These are phyloP conservation scores for Yamadazyma ubonensis DNA, from an alignment of 805 yeast genomes.

Conservation along the genomic window DNA sequence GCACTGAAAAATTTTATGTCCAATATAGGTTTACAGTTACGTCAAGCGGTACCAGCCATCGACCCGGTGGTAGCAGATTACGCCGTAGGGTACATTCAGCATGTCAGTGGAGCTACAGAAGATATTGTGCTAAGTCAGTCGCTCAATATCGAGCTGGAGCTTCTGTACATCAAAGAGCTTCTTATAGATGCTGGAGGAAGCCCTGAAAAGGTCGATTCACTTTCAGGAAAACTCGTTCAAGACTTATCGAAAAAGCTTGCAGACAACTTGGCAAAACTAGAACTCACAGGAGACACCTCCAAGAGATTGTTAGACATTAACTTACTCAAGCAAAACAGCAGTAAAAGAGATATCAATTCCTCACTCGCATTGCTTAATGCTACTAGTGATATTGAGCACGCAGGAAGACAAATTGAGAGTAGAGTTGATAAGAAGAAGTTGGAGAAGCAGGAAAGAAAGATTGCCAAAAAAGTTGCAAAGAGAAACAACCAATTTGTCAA, in stretches of 20 bases:
- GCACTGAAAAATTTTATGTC: slow-evolving; percentile 29
- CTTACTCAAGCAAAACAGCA: slow-evolving; percentile 55
- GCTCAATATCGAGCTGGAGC: slow-evolving; percentile 65
- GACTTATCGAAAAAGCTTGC: slow-evolving; percentile 52
- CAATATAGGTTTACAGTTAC: slow-evolving; percentile 54
- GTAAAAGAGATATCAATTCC: slow-evolving; percentile 70
- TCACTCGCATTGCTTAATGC: slow-evolving; percentile 78
- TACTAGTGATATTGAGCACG: slow-evolving; percentile 80
- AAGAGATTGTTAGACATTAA: slow-evolving; percentile 81
- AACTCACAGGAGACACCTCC: slow-evolving; percentile 82
- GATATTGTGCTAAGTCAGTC: slow-evolving; percentile 80
- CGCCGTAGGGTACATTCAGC: slow-evolving; percentile 87
- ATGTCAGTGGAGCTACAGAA: slow-evolving; percentile 71
- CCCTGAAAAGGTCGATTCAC: slow-evolving; percentile 47
- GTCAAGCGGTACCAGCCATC: slow-evolving; percentile 82
- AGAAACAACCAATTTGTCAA: slow-evolving; percentile 77
- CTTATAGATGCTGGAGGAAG: slow-evolving; percentile 84
- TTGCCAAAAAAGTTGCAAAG: slow-evolving; percentile 95
- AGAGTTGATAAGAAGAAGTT: slow-evolving; percentile 95
- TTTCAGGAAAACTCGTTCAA: slow-evolving; percentile 48
- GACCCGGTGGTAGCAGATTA: slow-evolving; percentile 88
- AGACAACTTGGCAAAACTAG: slow-evolving; percentile 70
- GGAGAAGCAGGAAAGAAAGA: slow-evolving; percentile 95
- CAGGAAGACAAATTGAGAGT: slow-evolving; percentile 89
- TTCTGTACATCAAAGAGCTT: slow-evolving; percentile 62